Conservation (phyloP, 1,284 basidiomycete genomes). For the Moesziomyces sp. region DNA sequence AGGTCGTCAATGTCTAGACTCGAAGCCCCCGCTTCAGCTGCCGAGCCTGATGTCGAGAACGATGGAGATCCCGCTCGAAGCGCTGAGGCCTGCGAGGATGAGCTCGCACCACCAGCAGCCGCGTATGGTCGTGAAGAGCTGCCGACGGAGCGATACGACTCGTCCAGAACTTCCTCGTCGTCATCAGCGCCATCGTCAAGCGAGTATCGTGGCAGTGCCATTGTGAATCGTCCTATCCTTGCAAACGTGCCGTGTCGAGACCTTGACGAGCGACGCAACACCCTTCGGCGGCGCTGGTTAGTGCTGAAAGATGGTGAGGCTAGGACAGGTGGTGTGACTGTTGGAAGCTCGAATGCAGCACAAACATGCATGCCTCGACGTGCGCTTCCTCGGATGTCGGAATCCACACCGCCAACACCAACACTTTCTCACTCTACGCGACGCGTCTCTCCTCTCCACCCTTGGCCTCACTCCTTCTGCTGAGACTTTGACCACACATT, state of each 20-base stretch:
- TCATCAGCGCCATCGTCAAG: constrained; percentile 36
- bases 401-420: constrained; percentile 20
- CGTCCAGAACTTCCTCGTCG: constrained; percentile 26
- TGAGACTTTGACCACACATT: not conserved
- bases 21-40: constrained; percentile 10
- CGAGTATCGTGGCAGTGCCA: constrained; percentile 40
- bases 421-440: constrained; percentile 31
- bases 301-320: not conserved
- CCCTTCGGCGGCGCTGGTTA: not conserved
- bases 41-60: not conserved
- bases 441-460: constrained; percentile 22
- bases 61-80: constrained; percentile 8
- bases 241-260: not conserved
- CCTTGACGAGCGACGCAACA: not conserved
- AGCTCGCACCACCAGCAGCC: not conserved
- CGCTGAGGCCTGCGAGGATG: constrained; percentile 3
- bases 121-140: not conserved
- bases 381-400: constrained; percentile 29
- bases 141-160: constrained; percentile 18
- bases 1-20: constrained; percentile 36
- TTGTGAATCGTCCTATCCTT: not conserved
- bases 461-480: not conserved
- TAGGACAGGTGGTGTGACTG: not conserved
- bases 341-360: not conserved
- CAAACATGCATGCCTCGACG: not conserved